Conservation (phyloP, 139 green algal species). For the Marvania coccoides region DNA sequence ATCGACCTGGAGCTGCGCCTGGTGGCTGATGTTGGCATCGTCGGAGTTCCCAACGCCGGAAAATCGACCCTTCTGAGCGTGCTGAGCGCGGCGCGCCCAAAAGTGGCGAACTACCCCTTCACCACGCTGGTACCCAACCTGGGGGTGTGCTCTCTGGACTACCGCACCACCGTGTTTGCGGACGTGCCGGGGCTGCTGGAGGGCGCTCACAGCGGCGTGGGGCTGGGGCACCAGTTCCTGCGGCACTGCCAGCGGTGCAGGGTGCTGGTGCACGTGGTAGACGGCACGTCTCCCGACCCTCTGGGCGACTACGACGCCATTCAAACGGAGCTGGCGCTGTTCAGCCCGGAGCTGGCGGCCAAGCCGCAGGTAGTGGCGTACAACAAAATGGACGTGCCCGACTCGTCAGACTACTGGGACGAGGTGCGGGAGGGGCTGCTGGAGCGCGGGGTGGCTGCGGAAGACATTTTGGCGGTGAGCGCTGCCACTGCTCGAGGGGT, state of each 20-base stretch:
- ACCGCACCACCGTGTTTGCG: conserved; percentile 57
- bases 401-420: conserved; percentile 70
- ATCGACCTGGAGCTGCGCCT: conserved; percentile 82
- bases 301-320: conserved; percentile 82
- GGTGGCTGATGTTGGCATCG: conserved; percentile 93
- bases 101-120: conserved; percentile 97
- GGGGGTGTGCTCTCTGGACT: conserved; percentile 87
- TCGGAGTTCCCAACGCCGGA: conserved; percentile 89
- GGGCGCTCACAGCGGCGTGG: conserved; percentile 78
- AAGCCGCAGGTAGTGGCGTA: conserved; percentile 80
- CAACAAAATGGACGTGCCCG: conserved; percentile 93
- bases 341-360: conserved; percentile 73
- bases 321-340: conserved; percentile 84
- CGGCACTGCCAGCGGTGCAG: conserved; percentile 57
- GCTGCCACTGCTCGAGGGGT: conserved; percentile 56
- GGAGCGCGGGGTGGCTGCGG: conserved; percentile 18
- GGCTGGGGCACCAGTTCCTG: conserved; percentile 94
- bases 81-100: conserved; percentile 73
- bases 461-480: conserved; percentile 13
- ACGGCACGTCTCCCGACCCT: conserved; percentile 84
- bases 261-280: conserved; percentile 89
- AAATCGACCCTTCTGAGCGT: conserved; percentile 88
- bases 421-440: conserved; percentile 58
- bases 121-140: conserved; percentile 97
- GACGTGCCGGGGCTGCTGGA: conserved; percentile 94